A percentile compares a stretch with the other conserved stretches of the same genome.
phyloP scores from a whole-genome alignment of 306 rosid genomes.

The Dalbergia cultrata region DNA sequence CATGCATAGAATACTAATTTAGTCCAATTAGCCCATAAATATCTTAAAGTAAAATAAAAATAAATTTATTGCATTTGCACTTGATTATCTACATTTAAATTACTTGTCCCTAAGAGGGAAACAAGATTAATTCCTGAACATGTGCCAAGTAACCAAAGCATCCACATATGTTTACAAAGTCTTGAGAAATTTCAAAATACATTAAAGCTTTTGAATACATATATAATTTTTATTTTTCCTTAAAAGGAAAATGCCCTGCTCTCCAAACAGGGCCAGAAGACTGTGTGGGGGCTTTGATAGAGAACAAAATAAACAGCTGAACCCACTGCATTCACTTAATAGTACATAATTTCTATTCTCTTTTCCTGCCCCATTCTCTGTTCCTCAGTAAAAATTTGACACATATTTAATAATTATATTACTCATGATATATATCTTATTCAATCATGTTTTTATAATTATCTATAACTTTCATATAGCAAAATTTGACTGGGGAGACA shows the following conservation, averaged over 20 bases:
- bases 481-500: too few relatives aligned
- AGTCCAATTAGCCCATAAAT: background rate
- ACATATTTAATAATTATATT: too few relatives aligned
- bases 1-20: conserved; percentile 20
- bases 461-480: too few relatives aligned
- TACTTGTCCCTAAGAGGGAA: conserved; percentile 2
- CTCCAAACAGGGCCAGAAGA: background rate
- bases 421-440: too few relatives aligned
- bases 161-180: background rate
- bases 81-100: background rate
- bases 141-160: conserved; percentile 9
- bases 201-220: too few relatives aligned
- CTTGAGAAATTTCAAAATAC: background rate
- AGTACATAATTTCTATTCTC: too few relatives aligned
- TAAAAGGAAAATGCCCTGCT: background rate
- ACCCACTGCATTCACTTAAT: background rate
- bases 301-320: background rate
- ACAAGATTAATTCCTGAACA: background rate
- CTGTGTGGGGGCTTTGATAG: background rate
- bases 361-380: too few relatives aligned
- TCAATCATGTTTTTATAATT: too few relatives aligned
- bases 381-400: too few relatives aligned
- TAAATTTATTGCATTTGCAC: background rate
- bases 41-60: background rate
- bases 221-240: too few relatives aligned